phyloP scores from a whole-genome alignment of 305 asterid species.

The Solanum hybrid region DNA sequence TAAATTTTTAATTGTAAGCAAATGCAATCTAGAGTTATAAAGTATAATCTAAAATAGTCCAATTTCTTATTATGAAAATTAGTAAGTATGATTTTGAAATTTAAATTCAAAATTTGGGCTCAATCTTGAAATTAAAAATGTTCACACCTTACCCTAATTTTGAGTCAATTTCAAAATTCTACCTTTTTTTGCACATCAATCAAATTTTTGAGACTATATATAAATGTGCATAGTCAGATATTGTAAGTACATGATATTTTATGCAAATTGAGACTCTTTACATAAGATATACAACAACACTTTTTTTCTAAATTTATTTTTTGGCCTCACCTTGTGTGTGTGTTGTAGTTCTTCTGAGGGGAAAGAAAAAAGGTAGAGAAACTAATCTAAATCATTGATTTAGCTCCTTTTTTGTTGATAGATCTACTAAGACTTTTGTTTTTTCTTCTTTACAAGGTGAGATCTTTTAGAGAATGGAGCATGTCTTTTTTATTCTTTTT shows the following conservation, averaged over 20 bases:
- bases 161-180: background rate
- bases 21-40: background rate
- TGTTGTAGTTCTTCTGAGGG: background rate
- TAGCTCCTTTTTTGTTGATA: background rate
- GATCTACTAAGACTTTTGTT: background rate
- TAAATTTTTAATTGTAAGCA: background rate
- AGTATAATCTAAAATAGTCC: background rate
- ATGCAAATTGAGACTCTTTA: background rate
- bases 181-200: background rate
- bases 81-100: background rate
- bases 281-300: background rate
- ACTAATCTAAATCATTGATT: background rate
- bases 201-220: background rate
- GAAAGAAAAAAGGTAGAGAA: background rate
- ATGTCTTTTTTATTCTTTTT: background rate
- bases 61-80: background rate
- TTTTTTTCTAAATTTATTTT: background rate
- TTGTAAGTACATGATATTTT: background rate
- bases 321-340: background rate
- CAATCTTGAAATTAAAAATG: background rate
- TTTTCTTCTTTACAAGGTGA: background rate
- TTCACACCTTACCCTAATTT: background rate
- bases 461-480: background rate
- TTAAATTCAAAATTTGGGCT: background rate
- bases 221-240: background rate